Evolutionary conservation across 75 land plant species (phyloP), one percentile per base, ranked within the genome.

Genomic region (Cunninghamia lanceolata): DNA sequence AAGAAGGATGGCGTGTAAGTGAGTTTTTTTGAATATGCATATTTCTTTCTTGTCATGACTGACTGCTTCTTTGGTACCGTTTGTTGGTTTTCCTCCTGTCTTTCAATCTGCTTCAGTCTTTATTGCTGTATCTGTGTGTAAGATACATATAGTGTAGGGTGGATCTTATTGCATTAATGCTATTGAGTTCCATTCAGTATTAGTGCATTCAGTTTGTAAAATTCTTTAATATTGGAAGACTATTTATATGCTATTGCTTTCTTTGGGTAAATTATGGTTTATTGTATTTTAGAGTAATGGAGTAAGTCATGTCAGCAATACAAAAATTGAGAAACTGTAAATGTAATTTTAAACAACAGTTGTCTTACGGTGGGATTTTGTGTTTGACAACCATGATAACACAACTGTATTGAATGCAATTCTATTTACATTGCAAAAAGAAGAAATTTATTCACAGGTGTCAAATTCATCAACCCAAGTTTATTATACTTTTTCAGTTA

Each of bases 1-100:
- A 96, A 96, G 89, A 96, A 94, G 86, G 96, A 95, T 86, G 89
- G 92, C 85, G 88, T 50, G 93, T 92, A 88, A 92, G 96, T 89
- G 40, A 83, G 30, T 17, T 42, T 84, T 56, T 36, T 46, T 43
- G 36, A 9, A 42, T 68, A 34, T 74, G 40, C 82, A 28, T 80
- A n/a, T 28, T 80, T 28, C 11, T 45, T 40, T 80, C 46, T 80
- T 80, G 32, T n/a, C 42, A 30, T 30, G 81, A 19, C n/a, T 5
- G n/a, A 50, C 84, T 17, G 25, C 36, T 83, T 15, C 28, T 53
- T 42, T 83, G 73, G 8, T 21, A 83, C 38, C 38, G 9, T 38
- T 83, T 46, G 84, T 21, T 30, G 54, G 47, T 17, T 83, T 46
- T 83, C 19, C 39, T 77, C 25, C 3, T 19, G 21, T 39, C 45